Evolutionary conservation across 2,329 filamentous ascomycete genomes (phyloP).

Genomic region (Phyllosticta ampelicida): DNA sequence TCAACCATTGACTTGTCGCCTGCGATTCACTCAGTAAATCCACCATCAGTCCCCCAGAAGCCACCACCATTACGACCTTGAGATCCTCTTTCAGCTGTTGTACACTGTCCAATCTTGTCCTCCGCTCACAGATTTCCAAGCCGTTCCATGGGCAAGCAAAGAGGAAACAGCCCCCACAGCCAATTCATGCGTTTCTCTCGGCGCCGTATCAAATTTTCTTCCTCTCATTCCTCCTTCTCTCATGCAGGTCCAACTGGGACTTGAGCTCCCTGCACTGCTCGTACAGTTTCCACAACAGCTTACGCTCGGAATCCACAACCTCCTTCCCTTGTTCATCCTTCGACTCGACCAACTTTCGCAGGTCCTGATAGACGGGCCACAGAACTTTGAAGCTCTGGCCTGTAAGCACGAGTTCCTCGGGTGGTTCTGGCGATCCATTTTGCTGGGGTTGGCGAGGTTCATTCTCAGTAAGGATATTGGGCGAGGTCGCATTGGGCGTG

Average conservation of each 20-base stretch:
- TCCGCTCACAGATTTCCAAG: not conserved
- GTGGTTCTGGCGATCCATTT: not conserved
- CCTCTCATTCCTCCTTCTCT: not conserved
- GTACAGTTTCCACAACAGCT: not conserved
- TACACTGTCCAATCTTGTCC: not conserved
- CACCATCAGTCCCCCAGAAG: not conserved
- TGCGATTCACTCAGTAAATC: not conserved
- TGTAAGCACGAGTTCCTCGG: not conserved
- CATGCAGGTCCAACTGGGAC: not conserved
- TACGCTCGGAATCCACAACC: not conserved
- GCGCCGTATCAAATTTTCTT: not conserved
- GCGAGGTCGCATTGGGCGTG: not conserved
- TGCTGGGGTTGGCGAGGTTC: not conserved
- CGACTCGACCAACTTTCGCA: not conserved
- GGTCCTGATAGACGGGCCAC: not conserved
- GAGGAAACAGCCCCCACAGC: not conserved
- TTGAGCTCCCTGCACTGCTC: not conserved
- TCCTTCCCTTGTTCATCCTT: not conserved
- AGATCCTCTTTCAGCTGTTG: not conserved
- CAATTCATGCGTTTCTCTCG: not conserved
- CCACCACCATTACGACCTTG: not conserved
- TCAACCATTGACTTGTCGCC: not conserved
- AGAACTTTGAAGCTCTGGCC: not conserved
- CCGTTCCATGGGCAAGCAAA: not conserved
- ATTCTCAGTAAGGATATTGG: not conserved